These are phyloP conservation scores for Coleophoma eucalyptorum DNA, from an alignment of 2,329 filamentous ascomycete genomes.

Conservation along the genomic window DNA sequence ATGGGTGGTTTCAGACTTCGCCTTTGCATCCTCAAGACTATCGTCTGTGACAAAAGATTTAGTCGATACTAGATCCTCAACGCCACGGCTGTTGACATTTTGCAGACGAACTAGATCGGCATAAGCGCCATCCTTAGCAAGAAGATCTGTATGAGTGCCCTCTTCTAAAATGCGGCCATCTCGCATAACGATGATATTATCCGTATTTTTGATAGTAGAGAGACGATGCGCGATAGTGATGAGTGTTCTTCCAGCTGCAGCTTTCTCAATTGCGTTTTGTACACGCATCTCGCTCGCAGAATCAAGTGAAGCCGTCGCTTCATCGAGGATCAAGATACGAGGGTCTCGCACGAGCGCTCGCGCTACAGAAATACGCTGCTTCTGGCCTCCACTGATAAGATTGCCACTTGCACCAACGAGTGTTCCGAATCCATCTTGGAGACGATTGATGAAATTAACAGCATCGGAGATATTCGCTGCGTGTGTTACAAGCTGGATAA, in stretches of 20 bases:
- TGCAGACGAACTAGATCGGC: slow-evolving; percentile 15
- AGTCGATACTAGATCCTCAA: background rate
- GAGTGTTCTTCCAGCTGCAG: slow-evolving; percentile 29
- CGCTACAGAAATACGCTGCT: slow-evolving; percentile 56
- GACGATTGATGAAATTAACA: slow-evolving; percentile 46
- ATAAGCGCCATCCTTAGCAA: slow-evolving; percentile 45
- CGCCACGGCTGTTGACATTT: slow-evolving; percentile 3
- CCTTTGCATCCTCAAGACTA: background rate
- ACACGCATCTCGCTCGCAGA: slow-evolving; percentile 53
- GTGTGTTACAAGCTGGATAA: background rate
- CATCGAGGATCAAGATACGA: slow-evolving; percentile 55
- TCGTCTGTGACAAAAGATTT: background rate
- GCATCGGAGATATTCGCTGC: slow-evolving; percentile 58
- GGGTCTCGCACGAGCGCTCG: slow-evolving; percentile 54
- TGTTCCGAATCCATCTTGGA: slow-evolving; percentile 46
- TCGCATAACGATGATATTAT: slow-evolving; percentile 36
- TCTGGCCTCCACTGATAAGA: slow-evolving; percentile 52
- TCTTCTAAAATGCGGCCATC: slow-evolving; percentile 33
- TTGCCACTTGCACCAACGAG: slow-evolving; percentile 48
- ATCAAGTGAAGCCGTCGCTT: slow-evolving; percentile 58
- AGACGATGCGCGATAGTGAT: slow-evolving; percentile 37
- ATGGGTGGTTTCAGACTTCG: background rate
- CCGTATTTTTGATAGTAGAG: slow-evolving; percentile 33
- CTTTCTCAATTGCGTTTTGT: slow-evolving; percentile 33
- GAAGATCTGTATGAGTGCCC: slow-evolving; percentile 30